Evolutionary conservation across 1,284 basidiomycete species (phyloP), one percentile per base, ranked within the genome.

Genomic region (Leccinum proliferum): DNA sequence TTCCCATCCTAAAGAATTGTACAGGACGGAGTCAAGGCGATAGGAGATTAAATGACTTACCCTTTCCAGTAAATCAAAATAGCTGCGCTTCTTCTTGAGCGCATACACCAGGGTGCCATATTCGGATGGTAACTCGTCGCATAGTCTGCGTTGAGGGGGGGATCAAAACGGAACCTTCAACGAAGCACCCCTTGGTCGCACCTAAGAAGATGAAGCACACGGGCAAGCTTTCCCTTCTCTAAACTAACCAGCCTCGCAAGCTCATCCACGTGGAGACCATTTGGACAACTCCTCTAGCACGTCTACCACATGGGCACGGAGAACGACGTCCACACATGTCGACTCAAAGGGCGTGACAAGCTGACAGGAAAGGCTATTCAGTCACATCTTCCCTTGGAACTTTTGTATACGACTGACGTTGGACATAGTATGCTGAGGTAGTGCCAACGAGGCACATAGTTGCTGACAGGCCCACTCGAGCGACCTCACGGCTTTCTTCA

Each of bases 161-260:
- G 25, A 15, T 37, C 18, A 11, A 18, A 11, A 11, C 2, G 4
- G 34, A 25, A 67, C 74, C 69, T 66, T 77, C 76, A 4, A 56
- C 64, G 57, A 77, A 77, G 59, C 74, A 72, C 37, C 75, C 73
- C 58, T 75, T 70, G 6, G 69, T 68, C 1, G 70, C 70, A 25
- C 25, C 3, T 25, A 18, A 77, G 70, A 8, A 71, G 58, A 46
- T 76, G 76, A 53, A 77, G 69, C 10, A 74, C 58, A 6, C 76
- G 71, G 57, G 65, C 57, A n/a, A 74, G 67, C 41, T 73, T 75
- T 4, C 63, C 68, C 41, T 62, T 65, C 56, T 75, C 74, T 32
- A 75, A 37, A 10, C 60, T 60, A 35, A 74, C 67, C 41, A 66
- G 60, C 37, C 57, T 59, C 37, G 73, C 58, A 18, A 76, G 67